These are phyloP conservation scores for Postia placenta DNA, from an alignment of 768 basidiomycete species.

Conservation along the genomic window DNA sequence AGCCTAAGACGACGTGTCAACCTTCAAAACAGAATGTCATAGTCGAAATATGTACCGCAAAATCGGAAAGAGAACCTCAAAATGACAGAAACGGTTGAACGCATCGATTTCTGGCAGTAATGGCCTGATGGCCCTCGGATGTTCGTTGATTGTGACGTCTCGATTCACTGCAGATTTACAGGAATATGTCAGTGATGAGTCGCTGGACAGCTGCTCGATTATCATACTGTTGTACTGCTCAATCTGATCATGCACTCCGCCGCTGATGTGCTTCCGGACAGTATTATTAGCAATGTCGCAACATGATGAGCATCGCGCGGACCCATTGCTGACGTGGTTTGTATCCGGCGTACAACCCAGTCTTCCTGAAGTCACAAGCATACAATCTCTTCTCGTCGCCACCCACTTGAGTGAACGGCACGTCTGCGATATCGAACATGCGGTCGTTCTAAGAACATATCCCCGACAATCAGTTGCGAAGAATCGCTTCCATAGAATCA, in stretches of 20 bases:
- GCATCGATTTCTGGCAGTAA: conserved; percentile 46
- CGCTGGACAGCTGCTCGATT: not conserved
- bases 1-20: conserved; percentile 21
- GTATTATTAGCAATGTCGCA: not conserved
- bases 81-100: conserved; percentile 46
- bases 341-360: conserved; percentile 49
- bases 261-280: conserved; percentile 44
- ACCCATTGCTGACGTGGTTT: conserved; percentile 53
- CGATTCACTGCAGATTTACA: conserved; percentile 48
- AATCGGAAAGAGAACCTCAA: conserved; percentile 43
- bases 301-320: conserved; percentile 1
- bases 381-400: conserved; percentile 28
- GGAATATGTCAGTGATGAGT: not conserved
- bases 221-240: conserved; percentile 56
- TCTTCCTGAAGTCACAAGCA: conserved; percentile 28
- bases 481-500: too few relatives aligned
- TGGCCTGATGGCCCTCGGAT: conserved; percentile 45
- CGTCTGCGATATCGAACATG: conserved; percentile 31
- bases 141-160: conserved; percentile 38
- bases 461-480: not conserved
- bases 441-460: conserved; percentile 21
- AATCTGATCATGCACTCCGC: conserved; percentile 53
- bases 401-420: conserved; percentile 27
- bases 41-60: conserved; percentile 32
- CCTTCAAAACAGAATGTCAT: not conserved